Conservation (phyloP, 148 eudicot genomes). For the Silene uniflora region DNA sequence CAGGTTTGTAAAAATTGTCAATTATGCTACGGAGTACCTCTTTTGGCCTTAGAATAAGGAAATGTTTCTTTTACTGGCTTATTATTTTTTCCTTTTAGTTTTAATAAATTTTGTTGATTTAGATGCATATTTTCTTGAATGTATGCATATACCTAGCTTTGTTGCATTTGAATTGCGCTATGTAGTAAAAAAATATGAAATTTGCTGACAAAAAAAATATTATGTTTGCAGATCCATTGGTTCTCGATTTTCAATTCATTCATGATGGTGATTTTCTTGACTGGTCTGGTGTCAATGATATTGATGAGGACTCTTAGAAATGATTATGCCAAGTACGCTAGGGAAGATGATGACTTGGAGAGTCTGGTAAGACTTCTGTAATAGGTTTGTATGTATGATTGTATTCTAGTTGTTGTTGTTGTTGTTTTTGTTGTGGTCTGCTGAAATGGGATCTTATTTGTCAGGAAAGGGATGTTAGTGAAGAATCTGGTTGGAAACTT, state of each 20-base stretch:
- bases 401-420: background rate
- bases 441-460: slow-evolving; percentile 12
- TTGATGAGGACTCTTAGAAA: slow-evolving; percentile 84
- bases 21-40: background rate
- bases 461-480: slow-evolving; percentile 89
- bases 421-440: slow-evolving; percentile 4
- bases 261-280: slow-evolving; percentile 95
- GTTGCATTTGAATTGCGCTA: background rate
- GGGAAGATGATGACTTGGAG: slow-evolving; percentile 92
- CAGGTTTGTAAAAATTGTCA: slow-evolving; percentile 41
- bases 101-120: background rate
- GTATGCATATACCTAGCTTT: background rate
- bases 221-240: slow-evolving; percentile 79
- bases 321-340: slow-evolving; percentile 91
- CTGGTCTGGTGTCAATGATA: slow-evolving; percentile 89
- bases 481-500: slow-evolving; percentile 86
- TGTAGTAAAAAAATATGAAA: background rate
- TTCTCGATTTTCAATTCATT: slow-evolving; percentile 87
- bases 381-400: too few relatives aligned
- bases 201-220: background rate
- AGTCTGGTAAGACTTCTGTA: slow-evolving; percentile 51
- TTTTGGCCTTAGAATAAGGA: background rate
- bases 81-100: background rate
- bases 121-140: background rate
- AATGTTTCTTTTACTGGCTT: background rate